Evolutionary conservation across 306 rosid species (phyloP).

Genomic region (Corylus americana): DNA sequence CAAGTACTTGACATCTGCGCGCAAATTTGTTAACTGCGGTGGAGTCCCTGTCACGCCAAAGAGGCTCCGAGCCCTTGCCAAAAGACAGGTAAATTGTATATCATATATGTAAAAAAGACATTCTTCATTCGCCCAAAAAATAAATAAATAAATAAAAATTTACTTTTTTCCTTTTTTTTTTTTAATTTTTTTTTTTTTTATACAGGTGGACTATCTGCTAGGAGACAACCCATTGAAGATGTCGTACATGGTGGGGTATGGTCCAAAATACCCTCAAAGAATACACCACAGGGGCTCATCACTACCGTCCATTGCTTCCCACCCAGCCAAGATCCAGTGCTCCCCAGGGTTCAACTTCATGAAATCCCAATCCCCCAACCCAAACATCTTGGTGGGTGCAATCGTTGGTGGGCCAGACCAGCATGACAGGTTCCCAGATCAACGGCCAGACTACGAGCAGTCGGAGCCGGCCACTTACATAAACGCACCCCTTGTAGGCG

Average conservation of each 20-base stretch:
- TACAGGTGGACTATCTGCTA: conserved; percentile 81
- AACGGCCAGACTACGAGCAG: conserved; percentile 76
- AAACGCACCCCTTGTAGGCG: conserved; percentile 84
- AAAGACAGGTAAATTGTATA: conserved; percentile 56
- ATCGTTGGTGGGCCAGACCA: conserved; percentile 81
- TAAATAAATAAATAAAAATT: neutral
- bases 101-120: neutral
- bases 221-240: conserved; percentile 87
- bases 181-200: neutral
- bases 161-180: neutral
- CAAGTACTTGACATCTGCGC: conserved; percentile 76
- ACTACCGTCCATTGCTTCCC: conserved; percentile 52
- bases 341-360: conserved; percentile 64
- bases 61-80: conserved; percentile 70
- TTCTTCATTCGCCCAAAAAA: neutral
- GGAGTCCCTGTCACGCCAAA: conserved; percentile 59
- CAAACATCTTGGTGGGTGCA: conserved; percentile 70
- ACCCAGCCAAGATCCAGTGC: conserved; percentile 84
- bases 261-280: conserved; percentile 74
- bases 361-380: conserved; percentile 68
- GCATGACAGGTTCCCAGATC: conserved; percentile 71
- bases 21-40: conserved; percentile 61
- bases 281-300: conserved; percentile 94
- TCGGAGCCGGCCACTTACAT: conserved; percentile 89
- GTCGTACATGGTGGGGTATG: conserved; percentile 98